Conservation (phyloP, 1,284 basidiomycete species). For the Ganoderma resinaceum region DNA sequence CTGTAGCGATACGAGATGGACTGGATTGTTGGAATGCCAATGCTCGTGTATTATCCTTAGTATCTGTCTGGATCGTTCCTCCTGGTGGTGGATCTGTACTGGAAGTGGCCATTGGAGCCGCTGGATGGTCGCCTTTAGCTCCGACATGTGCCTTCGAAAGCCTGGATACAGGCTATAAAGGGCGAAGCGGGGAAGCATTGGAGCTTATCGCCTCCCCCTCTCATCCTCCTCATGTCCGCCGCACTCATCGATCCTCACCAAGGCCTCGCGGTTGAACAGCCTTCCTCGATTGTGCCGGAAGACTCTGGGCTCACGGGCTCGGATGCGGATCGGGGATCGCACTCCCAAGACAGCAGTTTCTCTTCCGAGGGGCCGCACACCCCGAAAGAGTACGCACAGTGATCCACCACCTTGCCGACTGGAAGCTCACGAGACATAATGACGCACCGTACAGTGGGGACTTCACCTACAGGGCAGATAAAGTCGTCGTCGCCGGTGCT, state of each 20-base stretch:
- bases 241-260: background rate
- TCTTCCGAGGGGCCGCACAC: background rate
- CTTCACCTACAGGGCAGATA: background rate
- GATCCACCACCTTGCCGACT: background rate
- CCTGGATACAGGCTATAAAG: background rate
- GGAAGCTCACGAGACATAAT: background rate
- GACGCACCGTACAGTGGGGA: background rate
- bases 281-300: background rate
- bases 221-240: background rate
- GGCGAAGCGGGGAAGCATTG: background rate
- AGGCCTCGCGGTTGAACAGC: background rate
- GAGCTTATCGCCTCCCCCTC: constrained; percentile 1
- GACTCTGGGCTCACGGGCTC: background rate
- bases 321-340: background rate
- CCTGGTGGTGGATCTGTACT: background rate
- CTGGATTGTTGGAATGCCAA: background rate
- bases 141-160: background rate
- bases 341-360: background rate
- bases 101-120: background rate
- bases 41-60: background rate
- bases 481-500: background rate
- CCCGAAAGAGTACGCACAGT: background rate
- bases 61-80: background rate
- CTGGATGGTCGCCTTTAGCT: background rate
- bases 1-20: background rate